These are phyloP conservation scores for Fusarium falciforme DNA, from an alignment of 2,329 filamentous ascomycete species.

Conservation along the genomic window DNA sequence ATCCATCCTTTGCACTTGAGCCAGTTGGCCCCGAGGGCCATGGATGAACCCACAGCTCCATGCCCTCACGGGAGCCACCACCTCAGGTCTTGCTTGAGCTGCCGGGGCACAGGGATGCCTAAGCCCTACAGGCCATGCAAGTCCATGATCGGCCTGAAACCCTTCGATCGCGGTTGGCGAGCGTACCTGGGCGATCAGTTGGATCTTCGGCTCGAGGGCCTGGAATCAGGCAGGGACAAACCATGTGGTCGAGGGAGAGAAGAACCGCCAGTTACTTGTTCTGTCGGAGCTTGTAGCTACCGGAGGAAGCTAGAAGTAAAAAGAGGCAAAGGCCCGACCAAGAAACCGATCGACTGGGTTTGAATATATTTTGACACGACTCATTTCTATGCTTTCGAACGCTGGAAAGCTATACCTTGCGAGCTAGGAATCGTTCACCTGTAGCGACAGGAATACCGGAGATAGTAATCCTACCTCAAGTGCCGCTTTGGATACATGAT, in stretches of 20 bases:
- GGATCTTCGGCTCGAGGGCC: background rate
- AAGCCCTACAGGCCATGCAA: constrained; percentile 3
- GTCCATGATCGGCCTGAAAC: constrained; percentile 15
- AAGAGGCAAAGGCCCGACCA: background rate
- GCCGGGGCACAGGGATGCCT: background rate
- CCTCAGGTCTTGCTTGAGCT: background rate
- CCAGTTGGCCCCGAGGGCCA: background rate
- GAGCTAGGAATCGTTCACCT: background rate
- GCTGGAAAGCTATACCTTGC: background rate
- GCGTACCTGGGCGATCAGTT: background rate
- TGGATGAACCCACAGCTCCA: constrained; percentile 2
- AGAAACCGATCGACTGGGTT: background rate
- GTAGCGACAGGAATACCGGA: background rate
- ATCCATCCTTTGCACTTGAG: background rate
- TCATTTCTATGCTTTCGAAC: background rate
- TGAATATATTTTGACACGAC: background rate
- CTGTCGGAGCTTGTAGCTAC: background rate
- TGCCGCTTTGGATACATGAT: constrained; percentile 19
- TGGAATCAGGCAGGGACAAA: background rate
- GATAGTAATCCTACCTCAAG: constrained; percentile 3
- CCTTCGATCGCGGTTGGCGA: constrained; percentile 4
- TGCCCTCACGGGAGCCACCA: background rate
- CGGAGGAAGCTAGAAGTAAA: background rate
- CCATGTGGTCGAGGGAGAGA: background rate
- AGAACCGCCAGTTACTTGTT: background rate